A percentile compares a stretch with the other conserved stretches of the same genome.
These are phyloP conservation scores for Triticum aestivum DNA, from an alignment of 176 grass and related monocot genomes.

Conservation along the genomic window DNA sequence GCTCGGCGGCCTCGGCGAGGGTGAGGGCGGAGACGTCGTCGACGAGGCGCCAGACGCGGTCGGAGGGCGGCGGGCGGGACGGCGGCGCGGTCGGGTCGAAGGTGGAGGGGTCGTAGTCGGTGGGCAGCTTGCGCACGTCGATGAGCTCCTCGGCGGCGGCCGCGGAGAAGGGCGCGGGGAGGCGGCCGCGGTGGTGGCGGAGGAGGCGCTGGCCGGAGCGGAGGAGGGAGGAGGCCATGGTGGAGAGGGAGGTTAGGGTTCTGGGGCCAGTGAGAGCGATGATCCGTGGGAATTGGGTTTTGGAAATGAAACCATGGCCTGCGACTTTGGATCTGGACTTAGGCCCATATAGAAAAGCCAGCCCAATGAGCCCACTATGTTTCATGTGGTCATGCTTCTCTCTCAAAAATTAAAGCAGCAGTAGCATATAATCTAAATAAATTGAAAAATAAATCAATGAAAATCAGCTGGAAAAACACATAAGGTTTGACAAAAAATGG, in stretches of 20 bases:
- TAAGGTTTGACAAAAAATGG: no score
- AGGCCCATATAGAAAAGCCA: neutral
- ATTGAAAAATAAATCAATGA: no score
- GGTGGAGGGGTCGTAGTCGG: constrained; percentile 63
- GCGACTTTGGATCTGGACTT: neutral
- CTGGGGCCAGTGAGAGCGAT: constrained; percentile 3
- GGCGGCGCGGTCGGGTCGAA: constrained; percentile 61
- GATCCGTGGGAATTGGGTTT: constrained; percentile 9
- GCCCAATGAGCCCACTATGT: neutral
- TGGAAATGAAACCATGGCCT: neutral
- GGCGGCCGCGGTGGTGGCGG: neutral
- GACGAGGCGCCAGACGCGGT: constrained; percentile 96
- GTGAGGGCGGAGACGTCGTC: constrained; percentile 79
- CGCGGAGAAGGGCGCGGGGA: constrained; percentile 29
- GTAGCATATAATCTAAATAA: no score
- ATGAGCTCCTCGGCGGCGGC: constrained; percentile 42
- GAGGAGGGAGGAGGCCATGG: constrained; percentile 57
- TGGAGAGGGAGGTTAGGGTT: constrained; percentile 45
- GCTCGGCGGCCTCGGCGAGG: constrained; percentile 56
- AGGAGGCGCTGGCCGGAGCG: constrained; percentile 55
- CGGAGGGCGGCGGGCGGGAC: constrained; percentile 55
- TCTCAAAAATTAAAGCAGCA: no score
- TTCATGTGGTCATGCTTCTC: no score
- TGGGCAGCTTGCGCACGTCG: constrained; percentile 75
- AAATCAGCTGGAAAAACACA: no score